These are phyloP conservation scores for Ophiosphaerella narmari DNA, from an alignment of 2,329 filamentous ascomycete species.

Conservation along the genomic window DNA sequence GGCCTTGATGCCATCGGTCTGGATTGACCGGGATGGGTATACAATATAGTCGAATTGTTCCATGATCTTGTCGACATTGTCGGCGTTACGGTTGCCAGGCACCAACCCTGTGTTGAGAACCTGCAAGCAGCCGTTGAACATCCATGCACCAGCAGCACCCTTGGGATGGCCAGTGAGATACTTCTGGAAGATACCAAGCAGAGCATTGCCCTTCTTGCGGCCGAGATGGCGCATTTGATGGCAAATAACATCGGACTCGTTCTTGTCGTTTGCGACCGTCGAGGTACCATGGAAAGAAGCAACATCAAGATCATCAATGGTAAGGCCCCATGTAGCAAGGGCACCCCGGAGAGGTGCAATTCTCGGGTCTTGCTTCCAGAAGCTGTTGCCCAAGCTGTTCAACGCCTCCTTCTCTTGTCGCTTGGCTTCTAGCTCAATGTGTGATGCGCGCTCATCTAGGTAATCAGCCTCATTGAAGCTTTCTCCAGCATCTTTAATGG, in stretches of 20 bases:
- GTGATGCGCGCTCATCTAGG: conserved; percentile 78
- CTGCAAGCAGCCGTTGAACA: conserved; percentile 98
- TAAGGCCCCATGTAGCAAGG: conserved; percentile 96
- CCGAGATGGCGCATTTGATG: conserved; percentile 94
- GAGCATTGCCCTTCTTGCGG: conserved; percentile 92
- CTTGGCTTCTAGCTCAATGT: conserved; percentile 85
- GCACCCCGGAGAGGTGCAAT: conserved; percentile 96
- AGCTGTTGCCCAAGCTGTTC: conserved; percentile 92
- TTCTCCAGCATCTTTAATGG: conserved; percentile 74
- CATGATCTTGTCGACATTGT: conserved; percentile 95
- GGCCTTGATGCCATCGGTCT: conserved; percentile 97
- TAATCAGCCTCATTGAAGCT: conserved; percentile 83
- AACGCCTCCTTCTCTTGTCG: conserved; percentile 93
- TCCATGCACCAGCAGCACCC: conserved; percentile 98
- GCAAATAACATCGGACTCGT: conserved; percentile 96
- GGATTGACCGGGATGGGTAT: conserved; percentile 91
- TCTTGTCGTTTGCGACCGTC: conserved; percentile 99
- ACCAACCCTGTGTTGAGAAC: conserved; percentile 93
- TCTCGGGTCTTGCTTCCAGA: conserved; percentile 94
- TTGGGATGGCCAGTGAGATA: conserved; percentile 98
- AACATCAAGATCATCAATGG: conserved; percentile 91
- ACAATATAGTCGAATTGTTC: conserved; percentile 98
- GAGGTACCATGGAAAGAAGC: conserved; percentile 99
- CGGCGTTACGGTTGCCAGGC: conserved; percentile 95
- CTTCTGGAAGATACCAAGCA: conserved; percentile 98